Percentiles rank a stretch among this genome's conserved stretches.
These are phyloP conservation scores for Quercus agrifolia DNA, from an alignment of 306 rosid genomes.

Conservation along the genomic window DNA sequence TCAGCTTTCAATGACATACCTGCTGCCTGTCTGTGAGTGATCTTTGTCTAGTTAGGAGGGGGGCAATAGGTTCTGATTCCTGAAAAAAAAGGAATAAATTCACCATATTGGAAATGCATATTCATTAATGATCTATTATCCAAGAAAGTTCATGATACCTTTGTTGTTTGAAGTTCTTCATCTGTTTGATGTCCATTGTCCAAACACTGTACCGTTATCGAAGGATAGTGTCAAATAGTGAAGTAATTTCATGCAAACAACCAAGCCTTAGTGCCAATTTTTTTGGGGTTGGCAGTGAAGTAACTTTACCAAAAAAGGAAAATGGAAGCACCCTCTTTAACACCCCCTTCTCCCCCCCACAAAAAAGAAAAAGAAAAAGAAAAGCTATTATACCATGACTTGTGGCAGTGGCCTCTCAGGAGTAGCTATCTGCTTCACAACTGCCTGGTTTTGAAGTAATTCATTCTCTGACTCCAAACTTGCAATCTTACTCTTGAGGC, in stretches of 20 bases:
- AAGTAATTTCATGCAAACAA: neutral
- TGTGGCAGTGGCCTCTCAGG: constrained; percentile 27
- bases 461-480: constrained; percentile 70
- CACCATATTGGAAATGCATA: constrained; percentile 16
- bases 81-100: constrained; percentile 26
- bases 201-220: constrained; percentile 41
- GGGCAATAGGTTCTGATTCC: constrained; percentile 49
- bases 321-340: neutral
- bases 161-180: constrained; percentile 47
- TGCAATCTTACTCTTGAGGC: constrained; percentile 62
- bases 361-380: neutral
- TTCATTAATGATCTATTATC: neutral
- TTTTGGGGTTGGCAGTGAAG: neutral
- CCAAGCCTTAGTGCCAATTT: no score
- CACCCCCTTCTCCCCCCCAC: neutral
- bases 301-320: neutral
- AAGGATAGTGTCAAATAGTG: constrained; percentile 17
- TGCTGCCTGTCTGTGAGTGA: constrained; percentile 86
- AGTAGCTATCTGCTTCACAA: constrained; percentile 37
- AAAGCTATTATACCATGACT: constrained; percentile 40
- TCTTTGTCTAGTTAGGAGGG: constrained; percentile 65
- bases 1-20: constrained; percentile 39
- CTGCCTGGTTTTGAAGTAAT: constrained; percentile 44
- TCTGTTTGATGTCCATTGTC: constrained; percentile 47
- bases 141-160: constrained; percentile 36